Base-by-base conservation (phyloP, 2,329 filamentous ascomycete species). In the Epichloe brachyelytri region DNA sequence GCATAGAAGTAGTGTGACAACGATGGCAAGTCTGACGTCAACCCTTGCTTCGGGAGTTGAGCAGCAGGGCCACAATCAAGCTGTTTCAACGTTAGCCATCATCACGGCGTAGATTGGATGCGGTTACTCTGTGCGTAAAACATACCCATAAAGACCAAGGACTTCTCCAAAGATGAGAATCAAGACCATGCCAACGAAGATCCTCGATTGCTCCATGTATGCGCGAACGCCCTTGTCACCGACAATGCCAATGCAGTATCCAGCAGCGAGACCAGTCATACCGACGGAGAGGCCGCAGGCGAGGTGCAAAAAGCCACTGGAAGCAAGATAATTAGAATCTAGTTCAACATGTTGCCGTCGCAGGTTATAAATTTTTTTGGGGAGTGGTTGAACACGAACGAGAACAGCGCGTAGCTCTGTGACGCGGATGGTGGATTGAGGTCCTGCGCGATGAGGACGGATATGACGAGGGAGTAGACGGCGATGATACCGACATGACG, bases 131-230 rank as follows among this genome's bases (percentile, higher is more conserved):
- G 33, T 26, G 26, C 19, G 12, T 12, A 12, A 55, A 55, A 67
- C 84, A 59, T 76, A 95, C 88, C 93, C 93, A 63, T 98, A 98
- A 34, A 98, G 83, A 68, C 93, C 93, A 65, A 98, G 68, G 17
- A 98, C 93, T 76, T 98, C 93, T 52, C 88, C 93, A 66, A 98
- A 98, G 79, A 98, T 98, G 56, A 97, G 78, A 60, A 97, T 97
- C 62, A 98, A 73, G 45, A 98, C 91, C 93, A 97, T 97, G 68
- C 93, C 93, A 47, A 98, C 93, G 61, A 96, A 98, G 58, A 98
- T 86, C 56, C 91, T 81, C 47, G 87, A 94, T 70, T 98, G 93
- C 63, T 88, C 82, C 89, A 98, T 95, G 73, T 94, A 97, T 52
- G 89, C 83, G 60, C 93, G 83, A 49, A 97, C 91, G 54, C 93